Evolutionary conservation across 108 stramenopile genomes (phyloP).

Genomic region (Bacterosira constricta): DNA sequence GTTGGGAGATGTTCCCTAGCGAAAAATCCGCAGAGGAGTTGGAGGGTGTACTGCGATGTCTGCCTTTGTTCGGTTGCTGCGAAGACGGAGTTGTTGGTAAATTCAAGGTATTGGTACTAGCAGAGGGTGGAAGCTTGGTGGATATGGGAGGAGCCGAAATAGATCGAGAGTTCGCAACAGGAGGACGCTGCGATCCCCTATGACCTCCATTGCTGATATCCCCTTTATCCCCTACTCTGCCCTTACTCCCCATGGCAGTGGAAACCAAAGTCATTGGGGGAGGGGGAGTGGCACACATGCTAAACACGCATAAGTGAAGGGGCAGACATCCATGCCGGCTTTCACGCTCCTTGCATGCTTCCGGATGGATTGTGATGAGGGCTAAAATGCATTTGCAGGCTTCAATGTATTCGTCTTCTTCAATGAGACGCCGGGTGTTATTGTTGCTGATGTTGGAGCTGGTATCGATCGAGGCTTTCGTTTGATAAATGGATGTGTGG

Average conservation of each 20-base stretch:
- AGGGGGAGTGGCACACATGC: conserved; percentile 68
- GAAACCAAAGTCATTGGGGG: conserved; percentile 13
- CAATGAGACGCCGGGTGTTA: conserved; percentile 16
- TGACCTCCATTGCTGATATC: neutral
- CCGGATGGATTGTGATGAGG: conserved; percentile 71
- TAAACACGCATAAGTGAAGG: conserved; percentile 84
- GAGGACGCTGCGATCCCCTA: too few relatives aligned
- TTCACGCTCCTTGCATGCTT: conserved; percentile 78
- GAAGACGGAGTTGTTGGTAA: neutral
- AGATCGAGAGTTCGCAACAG: too few relatives aligned
- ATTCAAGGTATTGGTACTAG: too few relatives aligned
- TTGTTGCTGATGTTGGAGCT: neutral
- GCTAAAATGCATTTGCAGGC: conserved; percentile 78
- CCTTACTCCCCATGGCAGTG: neutral
- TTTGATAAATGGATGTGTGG: conserved; percentile 46
- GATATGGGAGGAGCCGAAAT: neutral
- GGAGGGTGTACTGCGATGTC: conserved; percentile 16
- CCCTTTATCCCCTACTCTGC: neutral
- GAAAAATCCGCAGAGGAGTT: conserved; percentile 45
- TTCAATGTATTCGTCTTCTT: conserved; percentile 76
- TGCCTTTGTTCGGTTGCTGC: neutral
- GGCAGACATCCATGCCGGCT: conserved; percentile 90
- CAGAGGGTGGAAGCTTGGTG: neutral
- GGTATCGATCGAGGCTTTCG: neutral
- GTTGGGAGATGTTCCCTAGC: conserved; percentile 47